Evolutionary conservation across 805 yeast genomes (phyloP).

Genomic region (Candida berthetii): DNA sequence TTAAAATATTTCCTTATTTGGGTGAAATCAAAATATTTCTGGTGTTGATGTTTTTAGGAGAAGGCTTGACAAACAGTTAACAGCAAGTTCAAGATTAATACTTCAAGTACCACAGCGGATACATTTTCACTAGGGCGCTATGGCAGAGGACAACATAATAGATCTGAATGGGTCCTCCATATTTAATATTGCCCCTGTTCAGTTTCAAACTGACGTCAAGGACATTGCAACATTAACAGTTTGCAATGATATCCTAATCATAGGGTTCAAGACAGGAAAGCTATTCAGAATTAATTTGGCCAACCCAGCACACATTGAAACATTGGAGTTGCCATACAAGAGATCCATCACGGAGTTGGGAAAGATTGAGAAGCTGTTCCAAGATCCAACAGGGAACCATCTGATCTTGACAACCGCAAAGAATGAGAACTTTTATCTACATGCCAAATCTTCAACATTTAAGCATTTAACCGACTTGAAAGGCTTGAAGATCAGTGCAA

Average conservation of each 20-base stretch:
- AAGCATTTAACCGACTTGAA: conserved; percentile 40
- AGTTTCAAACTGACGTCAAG: conserved; percentile 41
- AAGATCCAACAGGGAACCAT: conserved; percentile 48
- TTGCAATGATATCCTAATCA: conserved; percentile 45
- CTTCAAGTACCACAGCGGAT: not conserved
- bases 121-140: not conserved
- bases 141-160: conserved; percentile 4
- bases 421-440: conserved; percentile 42
- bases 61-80: not conserved
- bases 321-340: conserved; percentile 26
- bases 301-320: conserved; percentile 53
- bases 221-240: conserved; percentile 48
- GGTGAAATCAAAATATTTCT: not conserved
- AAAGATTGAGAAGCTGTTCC: conserved; percentile 30
- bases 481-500: conserved; percentile 34
- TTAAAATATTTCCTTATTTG: not conserved
- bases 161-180: conserved; percentile 10
- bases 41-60: not conserved
- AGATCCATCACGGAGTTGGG: conserved; percentile 19
- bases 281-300: conserved; percentile 63
- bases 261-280: conserved; percentile 45
- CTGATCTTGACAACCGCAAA: conserved; percentile 40
- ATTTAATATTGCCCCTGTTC: conserved; percentile 34
- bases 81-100: not conserved
- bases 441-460: conserved; percentile 32